Evolutionary conservation across 129 eudicot genomes (phyloP), one percentile per base, ranked within the genome.

Genomic region (Flaveria bidentis): DNA sequence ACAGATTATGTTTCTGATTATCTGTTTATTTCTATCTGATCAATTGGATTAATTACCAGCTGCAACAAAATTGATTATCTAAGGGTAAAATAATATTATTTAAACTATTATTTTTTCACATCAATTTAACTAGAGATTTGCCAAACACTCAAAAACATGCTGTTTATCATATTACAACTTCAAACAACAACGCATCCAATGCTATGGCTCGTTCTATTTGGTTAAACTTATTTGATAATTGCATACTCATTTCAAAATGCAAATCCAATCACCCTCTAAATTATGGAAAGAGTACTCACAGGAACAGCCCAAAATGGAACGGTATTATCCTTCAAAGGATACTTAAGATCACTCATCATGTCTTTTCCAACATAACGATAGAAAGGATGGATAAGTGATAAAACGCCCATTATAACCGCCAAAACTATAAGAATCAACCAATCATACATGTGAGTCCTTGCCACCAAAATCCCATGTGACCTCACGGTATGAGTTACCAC

Each of bases 261-360:
- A 26, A 14, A 61, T 26, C 39, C 41, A 25, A 60, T 12, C 66
- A 60, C 39, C 41, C 9, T 25, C 0, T 60, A 60, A 25, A 62
- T 28, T 62, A 28, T 30, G 68, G 18, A 15, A 63, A 63, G 46
- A 33, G 58, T 63, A 67, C 80, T 53, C 45, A 86, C 89, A 28
- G 89, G 89, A 72, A 86, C 87, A 15, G 83, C 80, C 89, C 89
- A 86, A 61, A 73, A 46, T 8, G 89, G 87, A 76, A 83, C 44
- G 26, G 89, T 86, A 82, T 80, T 86, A 25, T 81, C 85, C 50
- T 76, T 83, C 42, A 85, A 42, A 28, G 89, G 89, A 45, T 75
- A 85, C 80, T 73, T 85, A 50, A 85, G 84, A 72, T 82, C 82
- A 41, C 41, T 67, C 89, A 82, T 82, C 89, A 85, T 85, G 47